Base-by-base conservation (phyloP, 2,329 filamentous ascomycete species). In the Aureobasidium melanogenum region DNA sequence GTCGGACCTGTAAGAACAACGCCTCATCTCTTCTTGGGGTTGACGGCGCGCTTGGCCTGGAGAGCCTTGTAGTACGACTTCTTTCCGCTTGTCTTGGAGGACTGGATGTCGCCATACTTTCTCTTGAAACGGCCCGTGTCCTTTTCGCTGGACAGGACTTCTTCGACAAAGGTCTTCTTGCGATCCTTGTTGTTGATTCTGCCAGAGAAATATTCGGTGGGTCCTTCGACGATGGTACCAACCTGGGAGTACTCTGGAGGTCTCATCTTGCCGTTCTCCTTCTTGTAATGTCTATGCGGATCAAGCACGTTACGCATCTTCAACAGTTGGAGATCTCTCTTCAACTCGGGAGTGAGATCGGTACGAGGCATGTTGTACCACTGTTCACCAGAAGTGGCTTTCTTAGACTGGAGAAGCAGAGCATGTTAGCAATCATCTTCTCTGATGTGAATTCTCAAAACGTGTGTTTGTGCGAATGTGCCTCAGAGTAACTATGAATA, bases 341-440 rank as follows among this genome's bases (percentile, higher is more conserved):
- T 96, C 64, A 97, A 80, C 70, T 95, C 86, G 9, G 91, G 84
- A 0, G 91, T 96, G 55, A 96, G 76, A 55, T 89, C 81, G 28
- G 93, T 97, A 69, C 86, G 86, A 6, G 92, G 92, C 59, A 99
- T 80, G 68, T 95, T 83, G 77, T 88, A 97, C 93, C 93, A 97
- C 62, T 88, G 80, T 17, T 85, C 75, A 47, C 93, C 94, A 55
- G 92, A 88, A 64, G 87, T 88, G 62, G 82, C 78, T 72, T 82
- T 84, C 69, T 83, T 82, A 64, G 78, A 76, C 80, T 82, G 66
- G 56, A 59, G 56, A 44, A 59, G 26, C 66, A 66, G 63, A 66
- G 39, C 63, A 34, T 34, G 68, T 74, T 64, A 73, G 68, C 44
- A 41, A 61, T 34, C 24, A 48, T 46, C 30, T 61, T 64, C 55